phyloP scores from a whole-genome alignment of 2,329 filamentous ascomycete species.

The Colletotrichum ledebouriae region DNA sequence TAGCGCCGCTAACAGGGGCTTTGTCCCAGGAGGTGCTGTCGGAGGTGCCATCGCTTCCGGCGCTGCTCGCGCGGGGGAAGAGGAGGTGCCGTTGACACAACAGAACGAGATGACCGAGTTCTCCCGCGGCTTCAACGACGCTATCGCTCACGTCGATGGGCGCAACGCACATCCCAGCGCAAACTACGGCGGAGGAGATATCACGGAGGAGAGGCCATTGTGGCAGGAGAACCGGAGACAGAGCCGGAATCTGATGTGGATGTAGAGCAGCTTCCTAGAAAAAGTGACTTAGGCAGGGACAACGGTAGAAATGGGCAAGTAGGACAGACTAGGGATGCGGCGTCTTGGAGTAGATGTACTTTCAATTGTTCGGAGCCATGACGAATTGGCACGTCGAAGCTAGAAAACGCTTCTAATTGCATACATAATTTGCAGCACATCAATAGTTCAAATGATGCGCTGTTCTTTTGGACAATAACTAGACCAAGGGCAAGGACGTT shows the following conservation, averaged over 20 bases:
- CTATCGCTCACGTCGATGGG: conserved; percentile 55
- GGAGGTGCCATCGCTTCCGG: conserved; percentile 46
- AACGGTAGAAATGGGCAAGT: not conserved
- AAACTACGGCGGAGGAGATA: conserved; percentile 26
- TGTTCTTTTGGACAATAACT: too few species aligned
- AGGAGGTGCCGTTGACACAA: conserved; percentile 57
- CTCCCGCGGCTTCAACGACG: conserved; percentile 57
- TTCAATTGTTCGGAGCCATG: not conserved
- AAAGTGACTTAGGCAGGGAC: not conserved
- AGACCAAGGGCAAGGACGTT: too few species aligned
- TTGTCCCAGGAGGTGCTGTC: conserved; percentile 43
- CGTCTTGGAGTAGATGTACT: too few species aligned
- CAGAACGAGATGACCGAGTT: conserved; percentile 59
- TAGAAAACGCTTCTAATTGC: not conserved
- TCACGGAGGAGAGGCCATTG: conserved; percentile 55
- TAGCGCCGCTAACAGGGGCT: conserved; percentile 23
- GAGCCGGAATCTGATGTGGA: conserved; percentile 62
- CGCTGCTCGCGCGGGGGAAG: conserved; percentile 49
- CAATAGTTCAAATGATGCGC: too few species aligned
- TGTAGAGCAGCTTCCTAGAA: conserved; percentile 48
- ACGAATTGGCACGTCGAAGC: not conserved
- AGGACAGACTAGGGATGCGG: too few species aligned
- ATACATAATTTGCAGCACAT: not conserved
- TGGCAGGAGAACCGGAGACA: conserved; percentile 68
- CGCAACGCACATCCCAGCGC: conserved; percentile 50